phyloP scores from a whole-genome alignment of 306 rosid species.

The Begonia peltatifolia region DNA sequence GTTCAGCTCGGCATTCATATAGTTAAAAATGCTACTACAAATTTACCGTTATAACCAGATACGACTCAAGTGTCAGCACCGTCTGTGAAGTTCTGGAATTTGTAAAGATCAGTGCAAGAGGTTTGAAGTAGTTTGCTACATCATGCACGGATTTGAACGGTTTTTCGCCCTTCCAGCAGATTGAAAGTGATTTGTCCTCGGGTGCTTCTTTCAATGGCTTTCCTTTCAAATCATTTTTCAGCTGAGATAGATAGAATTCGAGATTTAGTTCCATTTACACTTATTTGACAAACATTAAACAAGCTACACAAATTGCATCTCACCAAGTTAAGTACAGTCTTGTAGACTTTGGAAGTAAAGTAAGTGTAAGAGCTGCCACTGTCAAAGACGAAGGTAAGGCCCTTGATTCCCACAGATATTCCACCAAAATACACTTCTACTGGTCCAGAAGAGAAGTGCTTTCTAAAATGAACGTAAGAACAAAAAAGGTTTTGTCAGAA shows the following conservation, averaged over 20 bases:
- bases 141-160: conserved; percentile 41
- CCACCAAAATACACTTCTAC: conserved; percentile 44
- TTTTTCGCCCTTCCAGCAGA: conserved; percentile 72
- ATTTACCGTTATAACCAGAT: conserved; percentile 56
- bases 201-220: conserved; percentile 30
- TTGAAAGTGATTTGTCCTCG: conserved; percentile 32
- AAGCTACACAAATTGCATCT: conserved; percentile 7
- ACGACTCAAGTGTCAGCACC: conserved; percentile 38
- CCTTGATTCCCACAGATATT: conserved; percentile 34
- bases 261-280: neutral
- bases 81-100: conserved; percentile 22
- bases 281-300: no score
- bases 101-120: conserved; percentile 34
- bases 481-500: no score
- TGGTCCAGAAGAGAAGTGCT: conserved; percentile 54
- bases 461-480: conserved; percentile 18
- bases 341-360: conserved; percentile 37
- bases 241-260: conserved; percentile 18
- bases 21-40: neutral
- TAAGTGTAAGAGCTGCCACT: conserved; percentile 88
- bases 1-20: neutral
- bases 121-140: conserved; percentile 31
- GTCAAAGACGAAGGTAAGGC: conserved; percentile 45
- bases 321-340: conserved; percentile 31
- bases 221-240: conserved; percentile 35